Conservation (phyloP, 495 filamentous ascomycete genomes). For the Geopyxis carbonaria region DNA sequence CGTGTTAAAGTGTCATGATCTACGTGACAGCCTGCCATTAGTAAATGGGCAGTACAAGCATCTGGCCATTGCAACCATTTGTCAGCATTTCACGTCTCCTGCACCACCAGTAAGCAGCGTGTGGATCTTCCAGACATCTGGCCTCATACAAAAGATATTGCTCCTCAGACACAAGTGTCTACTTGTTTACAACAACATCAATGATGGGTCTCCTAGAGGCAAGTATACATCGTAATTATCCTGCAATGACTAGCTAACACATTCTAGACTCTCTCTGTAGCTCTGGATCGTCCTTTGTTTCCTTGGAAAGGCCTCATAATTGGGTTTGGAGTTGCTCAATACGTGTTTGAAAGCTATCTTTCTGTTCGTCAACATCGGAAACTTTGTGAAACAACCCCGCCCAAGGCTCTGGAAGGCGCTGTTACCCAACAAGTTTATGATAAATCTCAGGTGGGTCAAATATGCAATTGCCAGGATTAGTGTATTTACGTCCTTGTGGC, state of each 20-base stretch:
- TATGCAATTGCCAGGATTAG: neutral
- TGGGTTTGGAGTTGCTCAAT: conserved; percentile 80
- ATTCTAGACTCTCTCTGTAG: conserved; percentile 43
- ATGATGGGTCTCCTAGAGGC: conserved; percentile 2
- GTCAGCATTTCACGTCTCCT: too few species aligned
- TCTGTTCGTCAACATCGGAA: conserved; percentile 75
- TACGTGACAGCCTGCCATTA: too few species aligned
- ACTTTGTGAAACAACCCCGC: conserved; percentile 57
- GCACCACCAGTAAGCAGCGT: too few species aligned
- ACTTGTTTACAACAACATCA: too few species aligned
- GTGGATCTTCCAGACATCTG: too few species aligned
- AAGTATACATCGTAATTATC: neutral
- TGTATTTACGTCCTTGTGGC: conserved; percentile 1
- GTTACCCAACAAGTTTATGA: conserved; percentile 82
- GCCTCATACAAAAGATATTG: too few species aligned
- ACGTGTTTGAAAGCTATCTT: conserved; percentile 68
- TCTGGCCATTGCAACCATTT: too few species aligned
- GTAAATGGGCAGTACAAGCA: too few species aligned
- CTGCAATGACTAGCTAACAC: neutral
- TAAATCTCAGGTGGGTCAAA: conserved; percentile 57
- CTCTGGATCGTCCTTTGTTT: conserved; percentile 79
- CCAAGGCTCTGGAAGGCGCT: conserved; percentile 68
- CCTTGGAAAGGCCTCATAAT: conserved; percentile 95
- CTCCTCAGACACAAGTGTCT: too few species aligned
- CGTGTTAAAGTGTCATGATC: too few species aligned